Evolutionary conservation across 768 basidiomycete genomes (phyloP), one percentile per base, ranked within the genome.

Genomic region (Aureoboletus auriporus): DNA sequence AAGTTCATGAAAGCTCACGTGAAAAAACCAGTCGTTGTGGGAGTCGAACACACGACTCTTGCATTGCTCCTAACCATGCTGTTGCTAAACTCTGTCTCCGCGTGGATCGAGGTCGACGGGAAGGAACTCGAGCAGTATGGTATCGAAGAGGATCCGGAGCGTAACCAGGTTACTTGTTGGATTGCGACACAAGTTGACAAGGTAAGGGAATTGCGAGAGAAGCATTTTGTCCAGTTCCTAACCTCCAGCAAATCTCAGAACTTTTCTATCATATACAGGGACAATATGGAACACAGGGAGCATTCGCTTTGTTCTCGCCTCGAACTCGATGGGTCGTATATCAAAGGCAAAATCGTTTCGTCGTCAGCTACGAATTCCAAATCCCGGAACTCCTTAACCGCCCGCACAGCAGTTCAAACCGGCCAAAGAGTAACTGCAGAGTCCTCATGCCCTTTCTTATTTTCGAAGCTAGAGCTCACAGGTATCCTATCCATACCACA

Each of bases 61-160:
- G 31, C 11, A 4, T 33, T 33, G 11, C 31, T 33, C 31, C 31
- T 33, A 11, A 13, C 31, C 31, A 66, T 68, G 64, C 26, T 58
- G 46, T 57, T 53, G n/a, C 39, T 57, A 16, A 30, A 51, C 44
- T 36, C 31, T 9, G 8, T 68, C 45, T 57, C 54, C 17, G 54
- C 64, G 5, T 66, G 64, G 57, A 44, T 66, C 11, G 59, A 61
- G 42, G 64, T 68, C 20, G 66, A 64, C 20, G 62, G 56, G 1
- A 42, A 48, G 28, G 50, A 55, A 51, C 51, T 66, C 43, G 59
- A 65, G 9, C 52, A 59, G 38, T 62, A 66, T 20, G 49, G 55
- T 2, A 39, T 68, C 20, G 57, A 66, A 27, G 53, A 56, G 16
- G 39, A 49, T 46, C 34, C 10, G 1, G 49, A 37, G 8, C 45